A percentile compares a stretch with the other conserved stretches of the same genome.
Evolutionary conservation across 768 basidiomycete genomes (phyloP).

Genomic region (Naganishia kalamii): DNA sequence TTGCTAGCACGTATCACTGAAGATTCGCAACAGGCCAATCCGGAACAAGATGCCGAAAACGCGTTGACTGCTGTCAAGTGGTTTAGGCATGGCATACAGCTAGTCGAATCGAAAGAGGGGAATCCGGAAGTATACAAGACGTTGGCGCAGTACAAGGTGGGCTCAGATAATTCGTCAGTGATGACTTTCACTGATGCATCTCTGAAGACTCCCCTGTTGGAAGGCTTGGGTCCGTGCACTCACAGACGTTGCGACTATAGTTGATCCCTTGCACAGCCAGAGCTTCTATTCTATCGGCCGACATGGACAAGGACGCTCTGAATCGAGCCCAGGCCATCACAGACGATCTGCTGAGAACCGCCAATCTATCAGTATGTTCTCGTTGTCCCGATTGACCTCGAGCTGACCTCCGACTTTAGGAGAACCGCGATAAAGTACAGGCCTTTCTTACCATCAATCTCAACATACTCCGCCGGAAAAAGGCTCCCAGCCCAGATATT

Average conservation of each 20-base stretch:
- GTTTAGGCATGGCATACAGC: constrained; percentile 1
- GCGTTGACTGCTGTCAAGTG: constrained; percentile 2
- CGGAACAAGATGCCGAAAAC: neutral
- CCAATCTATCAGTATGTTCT: neutral
- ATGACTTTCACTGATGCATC: neutral
- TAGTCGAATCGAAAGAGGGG: neutral
- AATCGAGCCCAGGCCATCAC: constrained; percentile 4
- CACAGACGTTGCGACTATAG: too few relatives aligned
- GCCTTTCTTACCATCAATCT: constrained; percentile 2
- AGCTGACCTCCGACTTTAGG: neutral
- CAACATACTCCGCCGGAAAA: neutral
- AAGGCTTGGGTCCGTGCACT: constrained; percentile 6
- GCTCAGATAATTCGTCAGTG: neutral
- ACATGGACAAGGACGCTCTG: neutral
- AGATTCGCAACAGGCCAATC: neutral
- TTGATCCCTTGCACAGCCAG: neutral
- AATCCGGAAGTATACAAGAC: neutral
- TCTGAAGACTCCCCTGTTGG: neutral
- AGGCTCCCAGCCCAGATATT: constrained; percentile 1
- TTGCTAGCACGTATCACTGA: neutral
- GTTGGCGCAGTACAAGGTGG: constrained; percentile 2
- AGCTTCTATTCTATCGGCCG: neutral
- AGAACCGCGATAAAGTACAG: neutral
- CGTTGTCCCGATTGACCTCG: neutral
- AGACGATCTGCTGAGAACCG: neutral